phyloP scores from a whole-genome alignment of 2,329 filamentous ascomycete genomes.

The Penicillium sp. region DNA sequence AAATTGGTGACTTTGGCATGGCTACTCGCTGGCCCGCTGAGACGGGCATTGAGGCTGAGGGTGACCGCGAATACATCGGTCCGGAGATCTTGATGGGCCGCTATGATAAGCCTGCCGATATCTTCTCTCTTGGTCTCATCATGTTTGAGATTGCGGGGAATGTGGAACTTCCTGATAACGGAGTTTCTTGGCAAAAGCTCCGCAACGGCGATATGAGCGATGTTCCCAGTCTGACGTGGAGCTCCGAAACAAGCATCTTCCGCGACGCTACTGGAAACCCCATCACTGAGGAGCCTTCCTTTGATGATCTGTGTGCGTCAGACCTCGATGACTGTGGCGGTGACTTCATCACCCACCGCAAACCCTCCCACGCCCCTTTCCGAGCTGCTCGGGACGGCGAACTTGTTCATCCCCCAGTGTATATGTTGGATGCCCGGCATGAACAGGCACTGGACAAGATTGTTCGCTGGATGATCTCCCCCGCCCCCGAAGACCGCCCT shows the following conservation, averaged over 20 bases:
- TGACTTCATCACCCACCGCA: conserved; percentile 28
- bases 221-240: conserved; percentile 80
- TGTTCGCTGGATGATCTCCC: conserved; percentile 81
- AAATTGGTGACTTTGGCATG: conserved; percentile 64
- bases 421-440: conserved; percentile 76
- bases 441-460: conserved; percentile 73
- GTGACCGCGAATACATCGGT: conserved; percentile 92
- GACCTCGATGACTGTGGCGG: conserved; percentile 41
- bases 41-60: conserved; percentile 76
- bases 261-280: conserved; percentile 71
- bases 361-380: conserved; percentile 21
- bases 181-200: conserved; percentile 81
- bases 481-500: conserved; percentile 67
- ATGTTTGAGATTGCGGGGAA: conserved; percentile 93
- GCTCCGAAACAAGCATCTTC: conserved; percentile 60
- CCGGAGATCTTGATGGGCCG: conserved; percentile 83
- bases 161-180: conserved; percentile 88
- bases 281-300: conserved; percentile 42
- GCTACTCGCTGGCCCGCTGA: conserved; percentile 73
- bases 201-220: conserved; percentile 84
- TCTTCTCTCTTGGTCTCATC: conserved; percentile 91
- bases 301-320: conserved; percentile 40
- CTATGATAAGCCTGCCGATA: conserved; percentile 84
- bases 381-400: conserved; percentile 47
- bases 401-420: conserved; percentile 65